phyloP scores from a whole-genome alignment of 176 grass and related monocot genomes.

The Echinochloa phyllopogon region DNA sequence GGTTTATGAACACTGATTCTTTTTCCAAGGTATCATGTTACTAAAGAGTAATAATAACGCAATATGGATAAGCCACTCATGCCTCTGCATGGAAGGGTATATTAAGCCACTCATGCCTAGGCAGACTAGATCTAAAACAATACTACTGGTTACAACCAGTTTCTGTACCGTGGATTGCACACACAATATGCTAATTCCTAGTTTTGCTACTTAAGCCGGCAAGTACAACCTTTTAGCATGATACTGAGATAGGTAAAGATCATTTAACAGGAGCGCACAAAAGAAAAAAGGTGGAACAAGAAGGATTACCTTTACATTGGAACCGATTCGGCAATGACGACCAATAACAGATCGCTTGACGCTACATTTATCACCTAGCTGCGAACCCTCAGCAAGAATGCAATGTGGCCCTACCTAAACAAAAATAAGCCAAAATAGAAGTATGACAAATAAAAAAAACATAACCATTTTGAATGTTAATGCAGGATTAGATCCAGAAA shows the following conservation, averaged over 20 bases:
- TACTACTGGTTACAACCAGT: background rate
- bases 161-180: background rate
- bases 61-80: constrained; percentile 3
- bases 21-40: background rate
- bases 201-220: constrained; percentile 1
- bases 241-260: background rate
- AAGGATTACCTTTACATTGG: constrained; percentile 87
- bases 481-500: background rate
- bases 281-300: constrained; percentile 31
- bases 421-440: constrained; percentile 33
- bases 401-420: constrained; percentile 89
- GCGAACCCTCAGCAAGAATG: constrained; percentile 93
- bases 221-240: constrained; percentile 8
- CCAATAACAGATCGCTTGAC: constrained; percentile 98
- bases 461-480: background rate
- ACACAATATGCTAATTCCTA: constrained; percentile 3
- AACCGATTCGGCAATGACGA: constrained; percentile 97
- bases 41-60: background rate
- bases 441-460: background rate
- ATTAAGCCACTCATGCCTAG: background rate
- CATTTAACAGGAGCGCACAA: constrained; percentile 12
- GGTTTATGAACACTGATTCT: background rate
- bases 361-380: constrained; percentile 96
- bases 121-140: background rate
- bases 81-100: background rate